Percentiles rank a stretch among this genome's conserved stretches.
Evolutionary conservation across 1,284 basidiomycete genomes (phyloP).

Genomic region (Mycena sp.): DNA sequence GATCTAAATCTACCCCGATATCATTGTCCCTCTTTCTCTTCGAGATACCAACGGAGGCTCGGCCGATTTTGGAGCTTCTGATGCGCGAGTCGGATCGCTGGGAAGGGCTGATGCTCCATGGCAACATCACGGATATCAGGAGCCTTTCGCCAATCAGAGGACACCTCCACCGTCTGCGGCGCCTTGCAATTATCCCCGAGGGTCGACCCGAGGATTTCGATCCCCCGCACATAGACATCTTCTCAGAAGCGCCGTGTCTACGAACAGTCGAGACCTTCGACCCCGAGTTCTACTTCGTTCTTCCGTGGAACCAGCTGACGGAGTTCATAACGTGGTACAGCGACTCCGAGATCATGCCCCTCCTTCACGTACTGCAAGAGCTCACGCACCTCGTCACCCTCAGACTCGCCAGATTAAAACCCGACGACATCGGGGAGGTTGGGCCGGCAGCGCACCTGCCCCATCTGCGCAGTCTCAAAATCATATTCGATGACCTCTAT

Average conservation of each 20-base stretch:
- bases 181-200: background rate
- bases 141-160: background rate
- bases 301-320: conserved; percentile 7
- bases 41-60: no score
- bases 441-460: background rate
- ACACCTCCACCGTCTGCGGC: background rate
- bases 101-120: background rate
- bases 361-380: background rate
- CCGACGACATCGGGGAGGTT: background rate
- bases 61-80: background rate
- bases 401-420: background rate
- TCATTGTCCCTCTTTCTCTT: background rate
- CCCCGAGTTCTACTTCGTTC: background rate
- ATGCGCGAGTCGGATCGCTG: conserved; percentile 3
- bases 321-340: background rate
- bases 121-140: background rate
- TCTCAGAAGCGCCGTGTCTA: background rate
- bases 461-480: background rate
- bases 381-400: background rate
- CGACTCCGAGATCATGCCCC: background rate
- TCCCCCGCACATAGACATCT: background rate
- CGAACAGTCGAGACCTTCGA: background rate
- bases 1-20: background rate
- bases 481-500: background rate
- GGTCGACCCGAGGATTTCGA: background rate